These are phyloP conservation scores for Tuber brumale DNA, from an alignment of 495 filamentous ascomycete species.

Conservation along the genomic window DNA sequence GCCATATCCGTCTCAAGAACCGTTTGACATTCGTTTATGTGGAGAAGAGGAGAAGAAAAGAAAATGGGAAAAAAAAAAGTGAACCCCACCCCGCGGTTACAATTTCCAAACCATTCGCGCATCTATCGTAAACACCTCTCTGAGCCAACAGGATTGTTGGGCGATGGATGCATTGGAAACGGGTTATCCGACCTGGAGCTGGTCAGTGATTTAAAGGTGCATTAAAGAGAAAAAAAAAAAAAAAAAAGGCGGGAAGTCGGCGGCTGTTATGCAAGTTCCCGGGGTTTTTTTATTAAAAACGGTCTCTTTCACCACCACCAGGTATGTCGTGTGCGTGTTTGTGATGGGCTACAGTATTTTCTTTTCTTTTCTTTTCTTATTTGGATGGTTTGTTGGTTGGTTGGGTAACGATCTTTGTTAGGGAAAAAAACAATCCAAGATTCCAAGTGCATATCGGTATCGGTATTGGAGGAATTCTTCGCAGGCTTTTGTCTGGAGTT, in stretches of 20 bases:
- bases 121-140: not conserved
- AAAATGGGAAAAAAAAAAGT: not conserved
- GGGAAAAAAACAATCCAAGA: not conserved
- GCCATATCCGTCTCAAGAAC: constrained; percentile 22
- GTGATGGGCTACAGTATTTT: not conserved
- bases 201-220: not conserved
- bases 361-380: not conserved
- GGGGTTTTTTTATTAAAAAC: not conserved
- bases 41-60: not conserved
- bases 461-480: not conserved
- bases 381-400: not conserved
- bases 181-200: not conserved
- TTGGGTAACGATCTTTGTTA: not conserved
- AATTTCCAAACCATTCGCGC: not conserved
- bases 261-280: not conserved
- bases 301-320: too few relatives aligned
- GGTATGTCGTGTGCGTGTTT: not conserved
- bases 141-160: not conserved
- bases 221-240: not conserved
- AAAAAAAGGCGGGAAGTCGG: not conserved
- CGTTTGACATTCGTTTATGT: constrained; percentile 19
- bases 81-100: not conserved
- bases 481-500: not conserved
- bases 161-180: not conserved
- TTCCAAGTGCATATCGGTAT: not conserved